Percentiles rank a stretch among this genome's conserved stretches.
Conservation (phyloP, 2,329 filamentous ascomycete species). For the Fusarium paranaense region DNA sequence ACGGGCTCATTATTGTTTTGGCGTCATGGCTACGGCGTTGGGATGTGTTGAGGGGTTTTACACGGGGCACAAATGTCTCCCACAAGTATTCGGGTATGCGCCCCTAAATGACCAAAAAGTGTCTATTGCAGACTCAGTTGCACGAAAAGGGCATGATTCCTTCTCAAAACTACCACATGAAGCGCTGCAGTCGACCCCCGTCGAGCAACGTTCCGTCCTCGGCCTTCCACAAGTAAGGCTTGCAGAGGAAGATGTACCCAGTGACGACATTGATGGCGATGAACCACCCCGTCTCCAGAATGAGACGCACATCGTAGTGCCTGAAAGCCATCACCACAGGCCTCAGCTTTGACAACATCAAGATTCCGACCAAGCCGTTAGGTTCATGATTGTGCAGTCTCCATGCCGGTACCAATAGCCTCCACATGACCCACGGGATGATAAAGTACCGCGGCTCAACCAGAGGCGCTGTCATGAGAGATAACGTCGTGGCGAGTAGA, state of each 20-base stretch:
- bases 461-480: constrained; percentile 87
- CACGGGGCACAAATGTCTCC: constrained; percentile 1
- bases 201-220: constrained; percentile 65
- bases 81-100: constrained; percentile 18
- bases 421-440: constrained; percentile 93
- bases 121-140: constrained; percentile 19
- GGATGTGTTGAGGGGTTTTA: constrained; percentile 20
- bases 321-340: constrained; percentile 16
- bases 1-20: background rate
- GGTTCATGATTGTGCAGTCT: constrained; percentile 37
- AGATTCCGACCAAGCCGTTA: background rate
- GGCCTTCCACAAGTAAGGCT: constrained; percentile 74
- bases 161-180: constrained; percentile 76
- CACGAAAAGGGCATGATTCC: background rate
- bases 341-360: constrained; percentile 8
- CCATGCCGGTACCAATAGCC: constrained; percentile 77
- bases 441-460: constrained; percentile 98
- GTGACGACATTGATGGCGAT: constrained; percentile 72
- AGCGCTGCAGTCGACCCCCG: constrained; percentile 73
- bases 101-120: constrained; percentile 30
- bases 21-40: constrained; percentile 33
- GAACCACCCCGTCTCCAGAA: constrained; percentile 77
- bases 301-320: constrained; percentile 59
- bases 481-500: constrained; percentile 78
- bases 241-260: constrained; percentile 77